A percentile compares a stretch with the other conserved stretches of the same genome.
phyloP scores from a whole-genome alignment of 2,329 filamentous ascomycete species.

The Clonostachys byssicola region DNA sequence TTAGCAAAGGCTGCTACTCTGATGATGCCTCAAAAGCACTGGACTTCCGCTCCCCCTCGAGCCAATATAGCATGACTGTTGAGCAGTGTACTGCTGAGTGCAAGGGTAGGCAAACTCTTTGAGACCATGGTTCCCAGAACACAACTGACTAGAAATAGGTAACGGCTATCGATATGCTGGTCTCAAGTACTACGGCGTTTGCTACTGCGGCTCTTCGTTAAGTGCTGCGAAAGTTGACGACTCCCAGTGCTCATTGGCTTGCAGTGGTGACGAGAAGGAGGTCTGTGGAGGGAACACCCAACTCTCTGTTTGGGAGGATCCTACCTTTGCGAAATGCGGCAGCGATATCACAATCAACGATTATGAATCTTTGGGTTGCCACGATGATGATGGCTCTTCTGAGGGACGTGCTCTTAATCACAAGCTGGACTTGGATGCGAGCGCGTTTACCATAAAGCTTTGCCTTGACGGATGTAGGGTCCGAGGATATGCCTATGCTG shows the following conservation, averaged over 20 bases:
- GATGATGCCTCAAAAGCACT: conserved; percentile 31
- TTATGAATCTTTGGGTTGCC: conserved; percentile 62
- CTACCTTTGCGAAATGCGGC: conserved; percentile 38
- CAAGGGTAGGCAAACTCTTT: conserved; percentile 30
- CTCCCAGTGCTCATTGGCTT: conserved; percentile 52
- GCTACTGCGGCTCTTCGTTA: conserved; percentile 48
- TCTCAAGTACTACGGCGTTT: conserved; percentile 45
- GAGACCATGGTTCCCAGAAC: neutral
- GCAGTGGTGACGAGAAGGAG: conserved; percentile 39
- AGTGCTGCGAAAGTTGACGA: conserved; percentile 46
- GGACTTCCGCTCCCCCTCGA: conserved; percentile 31
- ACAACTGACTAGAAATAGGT: conserved; percentile 14
- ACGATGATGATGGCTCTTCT: conserved; percentile 33
- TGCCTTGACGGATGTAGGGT: conserved; percentile 37
- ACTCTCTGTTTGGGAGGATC: conserved; percentile 44
- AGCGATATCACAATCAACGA: conserved; percentile 39
- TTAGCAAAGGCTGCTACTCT: conserved; percentile 41
- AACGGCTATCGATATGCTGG: conserved; percentile 47
- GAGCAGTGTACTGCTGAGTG: conserved; percentile 42
- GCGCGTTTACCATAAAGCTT: conserved; percentile 31
- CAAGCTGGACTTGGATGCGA: conserved; percentile 26
- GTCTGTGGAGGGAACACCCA: conserved; percentile 40
- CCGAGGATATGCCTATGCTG: conserved; percentile 41
- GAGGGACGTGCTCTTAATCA: conserved; percentile 40
- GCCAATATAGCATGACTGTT: conserved; percentile 36